These are phyloP conservation scores for Kluyveromyces sp. DNA, from an alignment of 1,139 yeast species.

Conservation along the genomic window DNA sequence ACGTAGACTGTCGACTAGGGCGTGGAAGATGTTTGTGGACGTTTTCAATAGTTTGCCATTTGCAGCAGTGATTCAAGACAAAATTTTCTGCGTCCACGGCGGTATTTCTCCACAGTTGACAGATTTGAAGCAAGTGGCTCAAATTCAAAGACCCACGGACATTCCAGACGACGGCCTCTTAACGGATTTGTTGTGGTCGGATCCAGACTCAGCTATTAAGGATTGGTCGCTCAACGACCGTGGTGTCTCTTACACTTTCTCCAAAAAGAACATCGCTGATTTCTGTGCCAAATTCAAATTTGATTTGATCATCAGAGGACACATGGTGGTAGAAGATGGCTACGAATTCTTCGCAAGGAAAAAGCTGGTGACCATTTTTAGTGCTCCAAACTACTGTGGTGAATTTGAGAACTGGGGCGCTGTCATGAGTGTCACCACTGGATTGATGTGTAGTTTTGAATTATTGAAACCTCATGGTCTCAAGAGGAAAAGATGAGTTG, in stretches of 20 bases:
- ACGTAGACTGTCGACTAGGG: slow-evolving; percentile 56
- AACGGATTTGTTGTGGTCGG: slow-evolving; percentile 84
- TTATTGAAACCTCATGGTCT: slow-evolving; percentile 54
- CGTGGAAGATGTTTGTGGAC: slow-evolving; percentile 74
- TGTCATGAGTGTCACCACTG: slow-evolving; percentile 74
- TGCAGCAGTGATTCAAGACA: slow-evolving; percentile 80
- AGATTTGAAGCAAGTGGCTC: slow-evolving; percentile 59
- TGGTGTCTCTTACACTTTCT: slow-evolving; percentile 80
- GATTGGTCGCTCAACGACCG: slow-evolving; percentile 83
- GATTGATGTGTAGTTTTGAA: slow-evolving; percentile 76
- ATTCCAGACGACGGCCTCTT: slow-evolving; percentile 77
- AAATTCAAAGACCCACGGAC: slow-evolving; percentile 75
- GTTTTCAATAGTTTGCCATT: slow-evolving; percentile 81
- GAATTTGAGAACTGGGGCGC: slow-evolving; percentile 91
- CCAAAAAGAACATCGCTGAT: slow-evolving; percentile 62
- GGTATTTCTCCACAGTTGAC: slow-evolving; percentile 75
- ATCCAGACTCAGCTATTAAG: slow-evolving; percentile 60
- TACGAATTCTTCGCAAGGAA: slow-evolving; percentile 78
- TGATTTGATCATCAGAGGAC: slow-evolving; percentile 79
- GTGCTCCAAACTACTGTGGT: slow-evolving; percentile 90
- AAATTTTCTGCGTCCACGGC: slow-evolving; percentile 84
- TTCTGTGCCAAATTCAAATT: slow-evolving; percentile 66
- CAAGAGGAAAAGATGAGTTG: slow-evolving; percentile 9
- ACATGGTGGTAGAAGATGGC: slow-evolving; percentile 92
- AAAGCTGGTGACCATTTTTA: slow-evolving; percentile 72